phyloP scores from a whole-genome alignment of 1,139 yeast genomes.

The Candida glucosophila region DNA sequence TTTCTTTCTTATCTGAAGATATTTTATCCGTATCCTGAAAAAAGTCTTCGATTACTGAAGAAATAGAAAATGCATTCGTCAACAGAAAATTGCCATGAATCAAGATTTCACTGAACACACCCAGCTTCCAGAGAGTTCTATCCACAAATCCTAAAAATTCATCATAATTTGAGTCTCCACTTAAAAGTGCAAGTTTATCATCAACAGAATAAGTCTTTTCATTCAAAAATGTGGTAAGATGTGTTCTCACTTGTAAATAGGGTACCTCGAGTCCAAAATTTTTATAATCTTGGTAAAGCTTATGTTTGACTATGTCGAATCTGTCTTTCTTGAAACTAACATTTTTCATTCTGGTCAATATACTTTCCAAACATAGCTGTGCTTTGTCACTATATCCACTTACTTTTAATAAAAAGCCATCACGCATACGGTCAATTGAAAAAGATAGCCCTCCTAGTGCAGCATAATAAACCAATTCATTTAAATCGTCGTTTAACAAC shows the following conservation, averaged over 20 bases:
- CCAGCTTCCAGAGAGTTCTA: slow-evolving; percentile 31
- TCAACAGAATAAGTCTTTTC: slow-evolving; percentile 61
- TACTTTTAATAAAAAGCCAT: slow-evolving; percentile 61
- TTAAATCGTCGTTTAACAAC: slow-evolving; percentile 64
- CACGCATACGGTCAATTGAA: slow-evolving; percentile 50
- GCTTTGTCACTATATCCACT: slow-evolving; percentile 83
- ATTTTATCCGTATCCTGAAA: slow-evolving; percentile 24
- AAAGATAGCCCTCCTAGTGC: slow-evolving; percentile 69
- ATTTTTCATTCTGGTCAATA: slow-evolving; percentile 42
- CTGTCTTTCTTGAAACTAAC: slow-evolving; percentile 51
- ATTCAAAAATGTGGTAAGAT: slow-evolving; percentile 53
- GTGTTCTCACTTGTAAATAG: slow-evolving; percentile 60
- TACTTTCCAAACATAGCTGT: slow-evolving; percentile 49
- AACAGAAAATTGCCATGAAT: slow-evolving; percentile 71
- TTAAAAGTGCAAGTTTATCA: slow-evolving; percentile 50
- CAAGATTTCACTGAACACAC: slow-evolving; percentile 57
- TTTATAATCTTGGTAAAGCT: slow-evolving; percentile 49
- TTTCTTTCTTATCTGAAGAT: slow-evolving; percentile 29
- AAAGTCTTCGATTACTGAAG: slow-evolving; percentile 11
- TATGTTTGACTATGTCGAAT: slow-evolving; percentile 61
- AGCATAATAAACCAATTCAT: slow-evolving; percentile 77
- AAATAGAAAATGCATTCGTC: slow-evolving; percentile 38
- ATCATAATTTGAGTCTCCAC: slow-evolving; percentile 32
- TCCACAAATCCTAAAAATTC: slow-evolving; percentile 40
- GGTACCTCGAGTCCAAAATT: slow-evolving; percentile 75